Percentiles rank a stretch among this genome's conserved stretches.
These are phyloP conservation scores for Saccharomycodes ludwigii DNA, from an alignment of 805 yeast genomes.

Conservation along the genomic window DNA sequence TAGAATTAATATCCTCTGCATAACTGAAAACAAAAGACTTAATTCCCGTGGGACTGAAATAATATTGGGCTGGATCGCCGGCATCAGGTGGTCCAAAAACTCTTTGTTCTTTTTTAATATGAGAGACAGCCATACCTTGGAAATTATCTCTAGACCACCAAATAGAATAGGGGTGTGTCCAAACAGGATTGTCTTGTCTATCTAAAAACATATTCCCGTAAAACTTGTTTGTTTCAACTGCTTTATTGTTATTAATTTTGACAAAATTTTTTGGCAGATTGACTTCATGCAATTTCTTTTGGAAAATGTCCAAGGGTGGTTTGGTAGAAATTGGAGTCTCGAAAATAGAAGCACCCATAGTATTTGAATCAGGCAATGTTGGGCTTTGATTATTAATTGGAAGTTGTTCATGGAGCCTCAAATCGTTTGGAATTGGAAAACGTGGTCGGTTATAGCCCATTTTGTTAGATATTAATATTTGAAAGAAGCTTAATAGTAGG, in stretches of 20 bases:
- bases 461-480: background rate
- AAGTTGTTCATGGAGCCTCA: background rate
- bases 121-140: constrained; percentile 57
- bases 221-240: constrained; percentile 68
- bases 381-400: background rate
- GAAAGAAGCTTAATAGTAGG: background rate
- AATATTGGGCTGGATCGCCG: constrained; percentile 41
- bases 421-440: constrained; percentile 2
- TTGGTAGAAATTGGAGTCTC: constrained; percentile 28
- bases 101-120: constrained; percentile 42
- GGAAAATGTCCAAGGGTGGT: constrained; percentile 34
- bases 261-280: constrained; percentile 16
- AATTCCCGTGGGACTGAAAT: constrained; percentile 56
- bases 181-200: constrained; percentile 53
- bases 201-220: constrained; percentile 62
- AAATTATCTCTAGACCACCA: constrained; percentile 46
- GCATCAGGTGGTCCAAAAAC: constrained; percentile 64
- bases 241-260: constrained; percentile 16
- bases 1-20: constrained; percentile 11
- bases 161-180: constrained; percentile 74
- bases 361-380: background rate
- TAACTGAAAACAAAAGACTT: constrained; percentile 40
- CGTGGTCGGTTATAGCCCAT: constrained; percentile 3
- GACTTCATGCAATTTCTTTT: constrained; percentile 18
- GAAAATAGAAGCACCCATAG: constrained; percentile 24